A percentile compares a stretch with the other conserved stretches of the same genome.
phyloP scores from a whole-genome alignment of 2,329 filamentous ascomycete genomes.

The Coniochaeta sp. region DNA sequence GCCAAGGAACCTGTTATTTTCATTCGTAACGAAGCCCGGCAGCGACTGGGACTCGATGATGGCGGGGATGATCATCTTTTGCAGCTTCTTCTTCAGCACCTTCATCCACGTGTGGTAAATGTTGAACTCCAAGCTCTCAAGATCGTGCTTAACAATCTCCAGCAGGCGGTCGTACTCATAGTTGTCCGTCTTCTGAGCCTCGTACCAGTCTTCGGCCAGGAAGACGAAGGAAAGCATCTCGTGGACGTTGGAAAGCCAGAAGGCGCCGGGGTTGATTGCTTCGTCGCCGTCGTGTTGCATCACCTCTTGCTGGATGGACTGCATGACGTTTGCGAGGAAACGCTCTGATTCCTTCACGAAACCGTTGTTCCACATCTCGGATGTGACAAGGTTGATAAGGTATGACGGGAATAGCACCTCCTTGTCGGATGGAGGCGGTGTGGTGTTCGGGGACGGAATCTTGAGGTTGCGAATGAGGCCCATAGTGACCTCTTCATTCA shows the following conservation, averaged over 20 bases:
- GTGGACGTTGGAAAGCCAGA: conserved; percentile 98
- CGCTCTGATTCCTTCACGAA: conserved; percentile 99
- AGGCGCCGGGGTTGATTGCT: conserved; percentile 91
- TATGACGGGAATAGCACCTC: conserved; percentile 98
- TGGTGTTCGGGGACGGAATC: conserved; percentile 83
- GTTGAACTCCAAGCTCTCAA: conserved; percentile 98
- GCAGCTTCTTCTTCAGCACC: conserved; percentile 96
- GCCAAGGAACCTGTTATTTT: conserved; percentile 95
- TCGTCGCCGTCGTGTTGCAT: conserved; percentile 99
- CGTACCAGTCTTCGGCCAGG: conserved; percentile 98
- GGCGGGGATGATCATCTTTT: conserved; percentile 99
- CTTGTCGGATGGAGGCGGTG: conserved; percentile 90
- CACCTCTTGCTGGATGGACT: conserved; percentile 97
- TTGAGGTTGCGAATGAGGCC: conserved; percentile 94
- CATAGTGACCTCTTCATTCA: conserved; percentile 96
- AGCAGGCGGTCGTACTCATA: conserved; percentile 96
- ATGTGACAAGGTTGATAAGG: conserved; percentile 97
- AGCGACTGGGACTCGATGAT: conserved; percentile 99
- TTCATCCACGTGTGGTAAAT: conserved; percentile 99
- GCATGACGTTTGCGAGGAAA: conserved; percentile 98
- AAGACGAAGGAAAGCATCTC: conserved; percentile 99
- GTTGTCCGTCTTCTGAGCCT: conserved; percentile 98
- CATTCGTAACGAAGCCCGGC: conserved; percentile 96
- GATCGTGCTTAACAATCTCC: conserved; percentile 98
- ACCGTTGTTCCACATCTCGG: conserved; percentile 99